Base-by-base conservation (phyloP, 2,329 filamentous ascomycete genomes). In the Metarhizium humberi region DNA sequence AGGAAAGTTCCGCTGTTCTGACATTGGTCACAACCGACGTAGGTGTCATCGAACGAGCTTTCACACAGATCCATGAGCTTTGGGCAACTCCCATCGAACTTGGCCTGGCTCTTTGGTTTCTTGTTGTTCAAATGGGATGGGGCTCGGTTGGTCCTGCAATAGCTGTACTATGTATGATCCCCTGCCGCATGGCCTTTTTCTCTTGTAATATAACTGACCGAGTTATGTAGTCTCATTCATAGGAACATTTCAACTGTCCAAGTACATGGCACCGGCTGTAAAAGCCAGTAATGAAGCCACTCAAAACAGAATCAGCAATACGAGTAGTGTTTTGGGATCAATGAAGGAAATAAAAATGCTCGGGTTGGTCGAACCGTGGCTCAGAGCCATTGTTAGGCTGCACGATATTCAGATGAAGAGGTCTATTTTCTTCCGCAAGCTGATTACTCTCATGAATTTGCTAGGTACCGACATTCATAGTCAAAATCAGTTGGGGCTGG, bases 1-100 rank as follows among this genome's bases (percentile, higher is more conserved):
- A 67, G 8, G 69, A 71, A 25, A 66, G 72, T 0, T 66, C 69
- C 0, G 68, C 70, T 0, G 65, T 72, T 0, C 59, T 77, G 49
- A 76, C 75, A 4, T 61, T 77, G 6, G 77, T 77, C 71, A 73
- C 68, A 43, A 65, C 72, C 3, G 75, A 78, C 43, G 67, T 76
- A 16, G 73, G 74, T 53, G 67, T 69, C 0, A 70, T 77, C 11
- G 63, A 63, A 2, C 59, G 62, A 0, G 69, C 70, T 0, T 68
- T 71, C 49, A 61, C 64, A n/a, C 66, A 59, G 0, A 57, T 74
- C 34, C 75, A 76, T 51, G 73, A 76, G 29, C 55, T 71, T 2
- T 75, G 73, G 73, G 71, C 68, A 1, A 69, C 65, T 38, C 53
- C 67, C 1, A 60, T 78, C 0, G 73, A 79, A 56, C 71, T 76